Evolutionary conservation across 148 eudicot genomes (phyloP).

Genomic region (Limonium bicolor): DNA sequence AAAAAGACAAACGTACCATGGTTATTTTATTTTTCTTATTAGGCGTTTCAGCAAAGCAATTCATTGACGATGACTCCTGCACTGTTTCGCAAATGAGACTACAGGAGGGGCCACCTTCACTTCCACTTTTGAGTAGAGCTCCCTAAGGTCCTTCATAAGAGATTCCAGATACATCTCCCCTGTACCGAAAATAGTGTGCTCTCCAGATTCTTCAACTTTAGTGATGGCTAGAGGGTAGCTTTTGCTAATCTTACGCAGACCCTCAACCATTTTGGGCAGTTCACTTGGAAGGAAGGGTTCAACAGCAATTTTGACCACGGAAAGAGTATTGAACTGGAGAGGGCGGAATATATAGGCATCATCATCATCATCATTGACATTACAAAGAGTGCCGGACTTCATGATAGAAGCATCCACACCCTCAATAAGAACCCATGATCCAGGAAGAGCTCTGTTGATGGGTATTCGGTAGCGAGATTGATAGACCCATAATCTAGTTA

Average conservation of each 20-base stretch:
- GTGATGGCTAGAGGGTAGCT: constrained; percentile 93
- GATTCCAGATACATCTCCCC: constrained; percentile 91
- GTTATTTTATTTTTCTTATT: constrained; percentile 88
- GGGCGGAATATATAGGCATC: constrained; percentile 84
- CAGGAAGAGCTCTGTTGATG: constrained; percentile 83
- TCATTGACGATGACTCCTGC: constrained; percentile 87
- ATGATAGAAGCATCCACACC: constrained; percentile 97
- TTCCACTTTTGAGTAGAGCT: constrained; percentile 94
- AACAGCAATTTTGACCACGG: constrained; percentile 94
- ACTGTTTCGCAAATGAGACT: constrained; percentile 97
- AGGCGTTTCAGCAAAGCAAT: constrained; percentile 94
- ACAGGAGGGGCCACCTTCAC: constrained; percentile 99
- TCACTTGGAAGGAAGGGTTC: constrained; percentile 97
- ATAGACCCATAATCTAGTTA: constrained; percentile 88
- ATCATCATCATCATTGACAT: constrained; percentile 46
- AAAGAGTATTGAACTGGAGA: constrained; percentile 88
- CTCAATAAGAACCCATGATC: constrained; percentile 97
- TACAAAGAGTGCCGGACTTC: constrained; percentile 93
- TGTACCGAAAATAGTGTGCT: constrained; percentile 88
- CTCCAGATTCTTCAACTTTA: constrained; percentile 94
- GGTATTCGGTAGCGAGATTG: constrained; percentile 95
- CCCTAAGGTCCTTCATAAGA: constrained; percentile 94
- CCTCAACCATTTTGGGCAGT: constrained; percentile 94
- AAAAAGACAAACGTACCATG: no score
- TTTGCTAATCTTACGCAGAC: constrained; percentile 89